A percentile compares a stretch with the other conserved stretches of the same genome.
phyloP scores from a whole-genome alignment of 345 rosid species.

The Excoecaria agallocha region DNA sequence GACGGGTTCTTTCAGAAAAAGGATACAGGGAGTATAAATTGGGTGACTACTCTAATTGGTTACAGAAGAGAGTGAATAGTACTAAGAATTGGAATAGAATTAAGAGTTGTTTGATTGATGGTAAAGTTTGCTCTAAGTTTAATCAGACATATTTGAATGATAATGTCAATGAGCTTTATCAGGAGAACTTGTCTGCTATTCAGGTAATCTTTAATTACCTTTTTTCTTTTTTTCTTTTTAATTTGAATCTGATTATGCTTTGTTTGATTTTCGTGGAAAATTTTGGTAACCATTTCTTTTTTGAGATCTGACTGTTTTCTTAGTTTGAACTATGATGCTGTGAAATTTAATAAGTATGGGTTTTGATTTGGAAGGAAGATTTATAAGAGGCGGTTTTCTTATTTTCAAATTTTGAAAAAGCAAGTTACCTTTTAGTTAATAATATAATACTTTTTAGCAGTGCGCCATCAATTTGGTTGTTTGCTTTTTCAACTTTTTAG shows the following conservation, averaged over 20 bases:
- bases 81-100: constrained; percentile 65
- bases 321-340: not conserved
- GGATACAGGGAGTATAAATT: constrained; percentile 82
- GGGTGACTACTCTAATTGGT: constrained; percentile 67
- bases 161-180: constrained; percentile 26
- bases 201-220: constrained; percentile 36
- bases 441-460: not conserved
- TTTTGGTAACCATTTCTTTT: not conserved
- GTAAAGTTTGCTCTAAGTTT: constrained; percentile 45
- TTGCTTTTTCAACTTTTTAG: not conserved
- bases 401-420: constrained; percentile 7
- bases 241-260: not conserved
- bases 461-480: not conserved
- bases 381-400: not conserved
- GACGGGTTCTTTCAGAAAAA: constrained; percentile 42
- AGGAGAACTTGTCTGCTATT: constrained; percentile 40
- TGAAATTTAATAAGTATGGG: not conserved
- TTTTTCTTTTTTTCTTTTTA: not conserved
- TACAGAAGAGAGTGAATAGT: constrained; percentile 55
- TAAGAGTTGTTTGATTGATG: constrained; percentile 58
- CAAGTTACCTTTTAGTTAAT: constrained; percentile 1
- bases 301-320: constrained; percentile 1
- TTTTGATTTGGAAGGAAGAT: not conserved
- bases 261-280: not conserved
- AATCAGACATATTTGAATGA: constrained; percentile 15